phyloP scores from a whole-genome alignment of 495 filamentous ascomycete species.

The Podospora conica region DNA sequence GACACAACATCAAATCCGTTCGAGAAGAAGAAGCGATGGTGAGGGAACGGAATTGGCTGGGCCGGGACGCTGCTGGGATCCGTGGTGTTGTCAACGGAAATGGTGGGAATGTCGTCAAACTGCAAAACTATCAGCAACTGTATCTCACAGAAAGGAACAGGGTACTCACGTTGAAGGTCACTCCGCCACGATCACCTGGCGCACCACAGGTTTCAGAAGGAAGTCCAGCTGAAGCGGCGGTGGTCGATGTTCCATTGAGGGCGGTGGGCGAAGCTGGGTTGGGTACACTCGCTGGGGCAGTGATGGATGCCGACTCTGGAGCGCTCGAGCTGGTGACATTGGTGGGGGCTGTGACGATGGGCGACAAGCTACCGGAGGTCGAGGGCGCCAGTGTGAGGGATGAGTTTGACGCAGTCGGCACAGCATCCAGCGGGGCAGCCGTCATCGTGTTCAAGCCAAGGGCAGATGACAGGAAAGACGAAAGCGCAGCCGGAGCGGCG shows the following conservation, averaged over 20 bases:
- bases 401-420: not conserved
- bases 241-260: not conserved
- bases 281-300: not conserved
- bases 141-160: not conserved
- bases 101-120: constrained; percentile 38
- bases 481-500: not conserved
- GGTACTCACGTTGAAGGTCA: constrained; percentile 21
- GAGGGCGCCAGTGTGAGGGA: not conserved
- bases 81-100: constrained; percentile 14
- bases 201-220: constrained; percentile 22
- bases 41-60: constrained; percentile 32
- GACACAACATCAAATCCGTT: constrained; percentile 32
- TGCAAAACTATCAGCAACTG: constrained; percentile 12
- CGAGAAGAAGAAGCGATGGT: constrained; percentile 39
- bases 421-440: not conserved
- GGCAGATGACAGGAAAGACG: not conserved
- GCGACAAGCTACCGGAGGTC: not conserved
- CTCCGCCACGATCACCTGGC: constrained; percentile 25
- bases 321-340: not conserved
- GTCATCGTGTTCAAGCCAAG: not conserved
- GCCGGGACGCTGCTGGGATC: constrained; percentile 17
- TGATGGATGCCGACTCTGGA: not conserved
- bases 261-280: not conserved
- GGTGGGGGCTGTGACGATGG: not conserved
- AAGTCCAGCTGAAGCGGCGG: not conserved